Conservation (phyloP, 2,329 filamentous ascomycete species). For the Ilyonectria robusta region DNA sequence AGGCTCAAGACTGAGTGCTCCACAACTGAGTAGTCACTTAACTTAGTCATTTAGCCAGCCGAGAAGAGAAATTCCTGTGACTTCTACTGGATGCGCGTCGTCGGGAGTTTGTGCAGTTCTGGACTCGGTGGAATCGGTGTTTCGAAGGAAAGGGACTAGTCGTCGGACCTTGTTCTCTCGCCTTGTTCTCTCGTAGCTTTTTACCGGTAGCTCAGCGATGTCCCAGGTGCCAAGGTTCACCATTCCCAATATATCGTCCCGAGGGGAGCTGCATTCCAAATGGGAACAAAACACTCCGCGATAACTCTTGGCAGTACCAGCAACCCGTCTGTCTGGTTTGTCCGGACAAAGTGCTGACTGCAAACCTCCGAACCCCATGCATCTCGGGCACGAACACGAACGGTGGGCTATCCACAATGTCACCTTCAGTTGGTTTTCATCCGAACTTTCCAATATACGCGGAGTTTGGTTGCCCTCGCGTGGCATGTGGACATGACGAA, state of each 20-base stretch:
- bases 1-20: not conserved
- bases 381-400: not conserved
- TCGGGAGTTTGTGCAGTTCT: not conserved
- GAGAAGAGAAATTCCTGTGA: too few relatives aligned
- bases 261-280: not conserved
- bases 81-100: too few relatives aligned
- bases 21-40: not conserved
- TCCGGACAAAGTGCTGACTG: constrained; percentile 14
- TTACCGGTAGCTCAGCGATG: not conserved
- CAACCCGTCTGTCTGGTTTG: constrained; percentile 2
- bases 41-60: not conserved
- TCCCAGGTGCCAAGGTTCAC: not conserved
- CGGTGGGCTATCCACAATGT: not conserved
- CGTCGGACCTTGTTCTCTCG: not conserved
- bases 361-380: constrained; percentile 5
- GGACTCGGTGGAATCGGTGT: not conserved
- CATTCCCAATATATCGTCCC: not conserved
- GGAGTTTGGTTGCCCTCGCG: not conserved
- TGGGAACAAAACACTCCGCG: not conserved
- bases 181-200: not conserved
- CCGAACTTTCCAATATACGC: constrained; percentile 13
- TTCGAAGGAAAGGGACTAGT: not conserved
- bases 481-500: constrained; percentile 5
- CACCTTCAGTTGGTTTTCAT: constrained; percentile 13
- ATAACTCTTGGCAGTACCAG: not conserved